These are phyloP conservation scores for Sugiyamaella lignohabitans DNA, from an alignment of 805 yeast genomes.

Conservation along the genomic window DNA sequence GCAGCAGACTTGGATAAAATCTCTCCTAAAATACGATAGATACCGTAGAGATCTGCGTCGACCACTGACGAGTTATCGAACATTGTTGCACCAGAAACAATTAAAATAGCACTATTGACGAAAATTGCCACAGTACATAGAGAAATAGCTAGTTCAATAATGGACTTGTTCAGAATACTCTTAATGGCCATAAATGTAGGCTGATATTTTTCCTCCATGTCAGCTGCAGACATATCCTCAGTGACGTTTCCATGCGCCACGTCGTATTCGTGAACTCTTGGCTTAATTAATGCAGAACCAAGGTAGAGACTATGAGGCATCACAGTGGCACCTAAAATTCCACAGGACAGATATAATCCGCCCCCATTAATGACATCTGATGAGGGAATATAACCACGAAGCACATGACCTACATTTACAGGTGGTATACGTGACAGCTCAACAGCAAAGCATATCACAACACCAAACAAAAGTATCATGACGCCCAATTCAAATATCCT, in stretches of 20 bases:
- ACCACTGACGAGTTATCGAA: conserved; percentile 53
- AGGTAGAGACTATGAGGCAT: conserved; percentile 90
- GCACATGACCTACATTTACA: conserved; percentile 49
- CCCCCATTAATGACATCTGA: conserved; percentile 44
- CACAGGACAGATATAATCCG: conserved; percentile 75
- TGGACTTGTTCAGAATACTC: conserved; percentile 72
- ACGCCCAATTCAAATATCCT: conserved; percentile 80
- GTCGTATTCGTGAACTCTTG: conserved; percentile 76
- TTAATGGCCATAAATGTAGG: conserved; percentile 73
- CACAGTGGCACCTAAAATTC: conserved; percentile 87
- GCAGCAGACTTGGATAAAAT: conserved; percentile 85
- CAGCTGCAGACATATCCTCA: conserved; percentile 28
- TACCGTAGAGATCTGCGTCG: conserved; percentile 76
- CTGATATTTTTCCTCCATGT: conserved; percentile 44
- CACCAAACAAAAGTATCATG: conserved; percentile 65
- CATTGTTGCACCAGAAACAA: conserved; percentile 87
- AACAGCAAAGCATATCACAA: conserved; percentile 77
- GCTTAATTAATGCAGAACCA: conserved; percentile 85
- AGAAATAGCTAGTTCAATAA: conserved; percentile 75
- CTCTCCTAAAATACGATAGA: conserved; percentile 60
- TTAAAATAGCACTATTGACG: conserved; percentile 82
- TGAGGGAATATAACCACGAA: conserved; percentile 61
- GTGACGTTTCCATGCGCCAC: conserved; percentile 47
- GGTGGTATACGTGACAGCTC: conserved; percentile 65
- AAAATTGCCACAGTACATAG: conserved; percentile 84